A percentile compares a stretch with the other conserved stretches of the same genome.
phyloP scores from a whole-genome alignment of 768 basidiomycete genomes.

The Leccinum pellstonianum region DNA sequence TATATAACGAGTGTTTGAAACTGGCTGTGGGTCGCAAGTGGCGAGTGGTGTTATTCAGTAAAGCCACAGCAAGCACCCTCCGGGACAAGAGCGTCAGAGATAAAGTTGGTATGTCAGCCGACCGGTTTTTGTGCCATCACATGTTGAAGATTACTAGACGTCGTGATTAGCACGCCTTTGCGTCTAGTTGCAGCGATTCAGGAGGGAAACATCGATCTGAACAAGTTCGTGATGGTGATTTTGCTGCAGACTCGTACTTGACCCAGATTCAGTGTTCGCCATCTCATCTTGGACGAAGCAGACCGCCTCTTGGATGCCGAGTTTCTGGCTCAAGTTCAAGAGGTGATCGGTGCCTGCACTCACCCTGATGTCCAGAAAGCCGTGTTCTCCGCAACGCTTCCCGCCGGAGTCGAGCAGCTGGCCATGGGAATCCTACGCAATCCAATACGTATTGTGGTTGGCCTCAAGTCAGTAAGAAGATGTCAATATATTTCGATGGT shows the following conservation, averaged over 20 bases:
- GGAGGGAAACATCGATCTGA: slow-evolving; percentile 59
- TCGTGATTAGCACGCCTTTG: slow-evolving; percentile 91
- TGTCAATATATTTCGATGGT: neutral
- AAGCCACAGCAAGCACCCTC: slow-evolving; percentile 83
- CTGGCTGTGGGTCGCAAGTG: slow-evolving; percentile 79
- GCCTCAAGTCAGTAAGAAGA: slow-evolving; percentile 71
- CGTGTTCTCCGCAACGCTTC: slow-evolving; percentile 93
- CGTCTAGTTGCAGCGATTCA: slow-evolving; percentile 81
- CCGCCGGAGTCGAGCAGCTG: slow-evolving; percentile 81
- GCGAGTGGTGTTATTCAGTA: slow-evolving; percentile 80
- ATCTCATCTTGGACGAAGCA: slow-evolving; percentile 87
- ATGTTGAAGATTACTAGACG: slow-evolving; percentile 49
- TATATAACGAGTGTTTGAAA: slow-evolving; percentile 86
- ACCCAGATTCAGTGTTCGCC: slow-evolving; percentile 60
- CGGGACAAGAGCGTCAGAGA: slow-evolving; percentile 68
- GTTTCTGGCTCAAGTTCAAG: slow-evolving; percentile 86
- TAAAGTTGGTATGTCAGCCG: slow-evolving; percentile 62
- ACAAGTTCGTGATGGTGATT: slow-evolving; percentile 56
- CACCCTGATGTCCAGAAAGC: slow-evolving; percentile 74
- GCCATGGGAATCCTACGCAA: slow-evolving; percentile 83
- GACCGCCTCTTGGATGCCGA: slow-evolving; percentile 88
- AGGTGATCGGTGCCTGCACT: slow-evolving; percentile 78
- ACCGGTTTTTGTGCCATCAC: neutral
- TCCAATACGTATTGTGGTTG: slow-evolving; percentile 93
- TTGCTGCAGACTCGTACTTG: slow-evolving; percentile 4